Conservation (phyloP, 2,329 filamentous ascomycete species). For the Neonectria sp. region DNA sequence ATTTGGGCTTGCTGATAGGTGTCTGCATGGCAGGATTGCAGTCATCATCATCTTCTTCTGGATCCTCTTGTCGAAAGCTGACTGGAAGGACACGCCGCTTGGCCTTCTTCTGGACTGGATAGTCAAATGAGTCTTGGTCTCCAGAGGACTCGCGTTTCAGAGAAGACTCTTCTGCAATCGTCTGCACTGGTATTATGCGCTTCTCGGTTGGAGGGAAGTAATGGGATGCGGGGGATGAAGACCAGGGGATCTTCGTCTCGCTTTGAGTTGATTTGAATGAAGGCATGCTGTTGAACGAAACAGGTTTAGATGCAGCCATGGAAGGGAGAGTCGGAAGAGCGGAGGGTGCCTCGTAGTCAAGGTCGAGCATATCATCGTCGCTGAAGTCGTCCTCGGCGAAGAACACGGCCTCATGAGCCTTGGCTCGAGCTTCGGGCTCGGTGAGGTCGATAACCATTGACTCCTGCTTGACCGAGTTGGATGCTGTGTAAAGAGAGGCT, state of each 20-base stretch:
- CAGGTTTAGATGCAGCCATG: constrained; percentile 35
- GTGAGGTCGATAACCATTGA: constrained; percentile 54
- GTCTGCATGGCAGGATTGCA: constrained; percentile 34
- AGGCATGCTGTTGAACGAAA: constrained; percentile 46
- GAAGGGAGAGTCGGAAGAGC: constrained; percentile 60
- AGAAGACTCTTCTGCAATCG: constrained; percentile 43
- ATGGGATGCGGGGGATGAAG: constrained; percentile 73
- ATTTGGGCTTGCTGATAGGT: constrained; percentile 47
- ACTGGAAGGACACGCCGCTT: constrained; percentile 77
- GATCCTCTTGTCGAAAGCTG: constrained; percentile 55
- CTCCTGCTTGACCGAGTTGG: constrained; percentile 62
- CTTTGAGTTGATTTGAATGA: constrained; percentile 48
- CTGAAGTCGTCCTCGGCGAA: constrained; percentile 90
- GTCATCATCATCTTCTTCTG: constrained; percentile 53
- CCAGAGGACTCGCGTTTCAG: constrained; percentile 62
- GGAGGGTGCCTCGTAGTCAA: constrained; percentile 75
- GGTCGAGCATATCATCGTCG: constrained; percentile 83
- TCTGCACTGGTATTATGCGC: constrained; percentile 31
- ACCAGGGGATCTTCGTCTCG: constrained; percentile 75
- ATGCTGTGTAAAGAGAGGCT: constrained; percentile 60
- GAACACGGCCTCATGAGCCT: constrained; percentile 60
- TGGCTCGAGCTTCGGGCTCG: constrained; percentile 45
- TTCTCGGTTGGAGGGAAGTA: constrained; percentile 54
- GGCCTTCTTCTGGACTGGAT: constrained; percentile 52
- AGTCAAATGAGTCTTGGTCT: constrained; percentile 45